Conservation (phyloP, 2,329 filamentous ascomycete genomes). For the Elsinoe australis region DNA sequence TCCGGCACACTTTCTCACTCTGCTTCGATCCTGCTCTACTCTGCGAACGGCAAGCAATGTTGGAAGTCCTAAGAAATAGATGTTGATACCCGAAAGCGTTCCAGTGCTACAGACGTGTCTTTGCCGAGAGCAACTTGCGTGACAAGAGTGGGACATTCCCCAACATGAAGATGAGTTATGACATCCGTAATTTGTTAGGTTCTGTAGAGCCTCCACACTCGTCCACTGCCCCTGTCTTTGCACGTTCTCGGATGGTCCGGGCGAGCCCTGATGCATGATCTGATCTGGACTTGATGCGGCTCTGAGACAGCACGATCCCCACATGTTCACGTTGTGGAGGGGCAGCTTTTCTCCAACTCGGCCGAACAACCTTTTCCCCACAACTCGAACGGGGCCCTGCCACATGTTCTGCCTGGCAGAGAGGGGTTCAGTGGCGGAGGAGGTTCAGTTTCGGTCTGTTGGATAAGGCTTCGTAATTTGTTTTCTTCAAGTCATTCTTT, state of each 20-base stretch:
- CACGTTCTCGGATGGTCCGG: conserved; percentile 8
- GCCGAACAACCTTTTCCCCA: conserved; percentile 6
- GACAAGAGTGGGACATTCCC: no score
- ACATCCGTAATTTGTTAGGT: no score
- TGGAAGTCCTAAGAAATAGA: no score
- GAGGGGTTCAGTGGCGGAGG: conserved; percentile 1
- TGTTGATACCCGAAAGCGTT: no score
- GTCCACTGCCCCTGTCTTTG: no score
- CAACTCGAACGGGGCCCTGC: not conserved
- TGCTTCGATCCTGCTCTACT: no score
- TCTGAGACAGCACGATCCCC: conserved; percentile 10
- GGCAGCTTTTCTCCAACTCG: conserved; percentile 13
- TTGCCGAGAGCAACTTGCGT: no score
- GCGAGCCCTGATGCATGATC: not conserved
- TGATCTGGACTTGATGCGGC: not conserved
- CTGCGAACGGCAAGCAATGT: no score
- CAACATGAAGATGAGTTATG: no score
- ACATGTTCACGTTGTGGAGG: conserved; percentile 6
- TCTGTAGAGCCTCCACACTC: no score
- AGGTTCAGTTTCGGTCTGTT: not conserved
- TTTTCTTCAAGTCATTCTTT: not conserved
- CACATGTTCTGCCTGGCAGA: not conserved
- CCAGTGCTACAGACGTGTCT: no score
- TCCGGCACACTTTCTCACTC: no score
- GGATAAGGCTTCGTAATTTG: not conserved